A percentile compares a stretch with the other conserved stretches of the same genome.
These are phyloP conservation scores for Suaeda aralocaspica DNA, from an alignment of 148 eudicot genomes.

Conservation along the genomic window DNA sequence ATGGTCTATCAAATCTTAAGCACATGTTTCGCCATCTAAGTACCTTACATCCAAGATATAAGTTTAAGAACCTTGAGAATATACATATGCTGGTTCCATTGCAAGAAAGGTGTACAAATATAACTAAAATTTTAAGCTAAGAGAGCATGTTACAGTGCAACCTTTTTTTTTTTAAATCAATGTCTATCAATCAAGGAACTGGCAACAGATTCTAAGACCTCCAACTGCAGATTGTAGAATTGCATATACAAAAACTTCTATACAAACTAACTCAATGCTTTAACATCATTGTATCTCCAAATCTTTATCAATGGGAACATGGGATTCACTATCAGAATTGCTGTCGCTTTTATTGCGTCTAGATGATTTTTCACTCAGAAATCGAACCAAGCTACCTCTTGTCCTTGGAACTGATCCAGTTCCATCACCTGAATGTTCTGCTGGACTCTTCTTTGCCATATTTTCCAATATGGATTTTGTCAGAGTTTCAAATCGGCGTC, in stretches of 20 bases:
- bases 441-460: slow-evolving; percentile 46
- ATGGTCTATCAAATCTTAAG: no score
- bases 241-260: slow-evolving; percentile 17
- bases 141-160: background rate
- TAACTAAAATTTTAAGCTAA: background rate
- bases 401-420: slow-evolving; percentile 31
- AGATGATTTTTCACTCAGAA: slow-evolving; percentile 57
- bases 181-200: background rate
- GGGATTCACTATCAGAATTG: slow-evolving; percentile 38
- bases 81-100: no score
- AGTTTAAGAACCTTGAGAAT: no score
- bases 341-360: slow-evolving; percentile 31
- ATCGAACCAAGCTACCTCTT: slow-evolving; percentile 38
- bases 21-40: no score
- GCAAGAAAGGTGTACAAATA: background rate
- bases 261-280: slow-evolving; percentile 1
- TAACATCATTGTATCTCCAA: slow-evolving; percentile 40
- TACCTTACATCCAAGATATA: no score
- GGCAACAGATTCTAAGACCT: slow-evolving; percentile 7
- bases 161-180: background rate
- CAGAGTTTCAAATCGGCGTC: slow-evolving; percentile 70
- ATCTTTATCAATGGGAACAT: slow-evolving; percentile 38
- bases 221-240: slow-evolving; percentile 2
- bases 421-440: slow-evolving; percentile 23
- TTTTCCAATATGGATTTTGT: slow-evolving; percentile 48